Evolutionary conservation across 1,284 basidiomycete genomes (phyloP).

Genomic region (Naganishia cerealis): DNA sequence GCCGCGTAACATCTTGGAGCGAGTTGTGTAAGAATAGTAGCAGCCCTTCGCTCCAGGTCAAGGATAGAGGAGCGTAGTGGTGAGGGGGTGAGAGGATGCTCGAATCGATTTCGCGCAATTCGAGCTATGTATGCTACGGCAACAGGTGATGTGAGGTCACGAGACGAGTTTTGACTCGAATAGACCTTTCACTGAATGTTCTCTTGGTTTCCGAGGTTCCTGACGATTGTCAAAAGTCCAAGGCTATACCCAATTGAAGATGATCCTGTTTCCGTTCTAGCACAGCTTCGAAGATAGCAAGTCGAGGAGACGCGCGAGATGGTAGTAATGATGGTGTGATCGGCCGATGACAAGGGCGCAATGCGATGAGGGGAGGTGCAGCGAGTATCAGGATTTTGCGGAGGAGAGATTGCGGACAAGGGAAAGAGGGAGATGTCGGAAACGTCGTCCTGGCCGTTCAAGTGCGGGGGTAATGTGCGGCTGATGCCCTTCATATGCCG

Average conservation of each 20-base stretch:
- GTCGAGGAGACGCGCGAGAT: neutral
- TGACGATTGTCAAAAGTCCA: neutral
- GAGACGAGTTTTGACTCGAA: neutral
- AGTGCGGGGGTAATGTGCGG: constrained; percentile 4
- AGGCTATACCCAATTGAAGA: neutral
- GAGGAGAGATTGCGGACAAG: neutral
- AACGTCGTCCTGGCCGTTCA: neutral
- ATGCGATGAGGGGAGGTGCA: neutral
- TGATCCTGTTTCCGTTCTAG: constrained; percentile 5
- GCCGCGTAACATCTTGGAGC: constrained; percentile 9
- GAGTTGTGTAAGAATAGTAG: neutral
- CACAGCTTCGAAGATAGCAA: neutral
- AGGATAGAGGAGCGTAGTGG: neutral
- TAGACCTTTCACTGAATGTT: constrained; percentile 1
- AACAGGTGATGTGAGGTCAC: constrained; percentile 1
- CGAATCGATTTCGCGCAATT: neutral
- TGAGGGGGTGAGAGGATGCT: neutral
- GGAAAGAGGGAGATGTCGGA: neutral
- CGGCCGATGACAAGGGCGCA: neutral
- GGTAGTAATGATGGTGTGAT: neutral
- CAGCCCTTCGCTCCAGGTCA: neutral
- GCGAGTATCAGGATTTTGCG: neutral
- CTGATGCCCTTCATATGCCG: neutral
- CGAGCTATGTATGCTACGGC: neutral
- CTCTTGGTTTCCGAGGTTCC: neutral